A percentile compares a stretch with the other conserved stretches of the same genome.
Conservation (phyloP, 164 flowering plant species). For the Aristolochia contorta region DNA sequence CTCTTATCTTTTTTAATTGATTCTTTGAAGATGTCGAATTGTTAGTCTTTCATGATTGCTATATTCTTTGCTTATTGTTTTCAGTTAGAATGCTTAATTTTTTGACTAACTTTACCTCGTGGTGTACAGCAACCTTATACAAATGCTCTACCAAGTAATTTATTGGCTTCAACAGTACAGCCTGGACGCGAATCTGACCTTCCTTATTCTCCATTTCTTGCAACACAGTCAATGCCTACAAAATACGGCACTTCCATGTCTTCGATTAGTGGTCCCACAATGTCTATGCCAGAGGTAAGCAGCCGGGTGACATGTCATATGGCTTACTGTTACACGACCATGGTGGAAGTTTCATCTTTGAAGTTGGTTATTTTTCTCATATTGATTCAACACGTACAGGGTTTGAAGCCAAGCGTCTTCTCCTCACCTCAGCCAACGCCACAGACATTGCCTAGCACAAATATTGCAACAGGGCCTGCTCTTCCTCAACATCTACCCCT, state of each 20-base stretch:
- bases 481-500: conserved; percentile 74
- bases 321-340: neutral
- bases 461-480: conserved; percentile 54
- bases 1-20: too few species aligned
- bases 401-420: conserved; percentile 40
- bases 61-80: too few species aligned
- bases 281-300: conserved; percentile 74
- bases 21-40: too few species aligned
- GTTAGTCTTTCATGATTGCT: too few species aligned
- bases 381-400: conserved; percentile 26
- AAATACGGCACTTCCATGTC: conserved; percentile 50
- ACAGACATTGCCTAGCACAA: conserved; percentile 45
- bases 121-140: conserved; percentile 47
- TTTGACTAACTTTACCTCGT: too few species aligned
- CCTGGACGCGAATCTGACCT: conserved; percentile 63
- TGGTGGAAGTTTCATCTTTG: too few species aligned
- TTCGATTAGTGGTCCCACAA: conserved; percentile 53
- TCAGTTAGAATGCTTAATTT: too few species aligned
- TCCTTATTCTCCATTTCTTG: conserved; percentile 63
- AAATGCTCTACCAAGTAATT: conserved; percentile 52
- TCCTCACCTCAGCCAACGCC: conserved; percentile 45
- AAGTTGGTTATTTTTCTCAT: too few species aligned
- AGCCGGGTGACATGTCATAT: neutral
- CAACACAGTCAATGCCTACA: conserved; percentile 57
- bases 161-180: conserved; percentile 56